Evolutionary conservation across 306 rosid species (phyloP).

Genomic region (Quercus cerris): DNA sequence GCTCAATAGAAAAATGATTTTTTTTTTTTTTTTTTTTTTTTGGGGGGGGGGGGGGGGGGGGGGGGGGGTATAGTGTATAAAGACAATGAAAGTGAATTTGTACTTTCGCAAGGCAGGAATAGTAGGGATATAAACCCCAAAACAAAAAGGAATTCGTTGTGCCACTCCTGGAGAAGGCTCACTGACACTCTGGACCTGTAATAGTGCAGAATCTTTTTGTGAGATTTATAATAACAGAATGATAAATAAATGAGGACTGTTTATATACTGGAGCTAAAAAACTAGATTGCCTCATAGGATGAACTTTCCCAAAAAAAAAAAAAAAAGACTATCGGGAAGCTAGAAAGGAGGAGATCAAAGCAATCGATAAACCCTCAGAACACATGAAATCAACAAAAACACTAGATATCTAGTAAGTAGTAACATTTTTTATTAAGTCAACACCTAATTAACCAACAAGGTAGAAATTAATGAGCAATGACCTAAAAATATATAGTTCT

Average conservation of each 20-base stretch:
- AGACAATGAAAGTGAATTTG: slow-evolving; percentile 19
- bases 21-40: neutral
- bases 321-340: no score
- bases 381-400: no score
- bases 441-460: no score
- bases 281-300: neutral
- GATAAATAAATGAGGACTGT: slow-evolving; percentile 13
- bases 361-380: no score
- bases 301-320: no score
- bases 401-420: no score
- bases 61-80: neutral
- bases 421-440: no score
- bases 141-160: slow-evolving; percentile 59
- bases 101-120: slow-evolving; percentile 88
- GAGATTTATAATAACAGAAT: slow-evolving; percentile 1
- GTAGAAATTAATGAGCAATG: no score
- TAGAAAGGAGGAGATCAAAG: no score
- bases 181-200: slow-evolving; percentile 68
- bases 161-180: slow-evolving; percentile 58
- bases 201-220: slow-evolving; percentile 14
- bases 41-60: neutral
- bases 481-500: no score
- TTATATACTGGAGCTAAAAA: neutral
- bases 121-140: slow-evolving; percentile 63
- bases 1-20: neutral